These are phyloP conservation scores for Globomyces pollinis-pini DNA, from an alignment of 192 early-diverging fungal genomes.

Conservation along the genomic window DNA sequence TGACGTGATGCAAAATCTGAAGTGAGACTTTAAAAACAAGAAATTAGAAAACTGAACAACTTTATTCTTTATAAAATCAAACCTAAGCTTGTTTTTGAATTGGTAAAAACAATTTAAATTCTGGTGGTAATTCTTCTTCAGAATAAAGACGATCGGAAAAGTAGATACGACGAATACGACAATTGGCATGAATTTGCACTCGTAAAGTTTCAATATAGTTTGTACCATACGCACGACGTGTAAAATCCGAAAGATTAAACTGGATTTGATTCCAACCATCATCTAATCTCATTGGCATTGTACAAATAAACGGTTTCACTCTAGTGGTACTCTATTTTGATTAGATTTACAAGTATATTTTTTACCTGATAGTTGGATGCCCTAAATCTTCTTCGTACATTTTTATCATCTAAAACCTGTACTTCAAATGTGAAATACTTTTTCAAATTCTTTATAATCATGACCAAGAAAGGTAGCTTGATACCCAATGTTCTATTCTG, in stretches of 20 bases:
- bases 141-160: conserved; percentile 86
- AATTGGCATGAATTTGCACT: conserved; percentile 88
- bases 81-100: conserved; percentile 50
- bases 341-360: too few species aligned
- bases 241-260: conserved; percentile 82
- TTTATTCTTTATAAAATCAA: too few species aligned
- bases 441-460: conserved; percentile 82
- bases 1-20: conserved; percentile 1
- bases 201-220: conserved; percentile 78
- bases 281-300: conserved; percentile 89
- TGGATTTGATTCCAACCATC: conserved; percentile 95
- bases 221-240: conserved; percentile 80
- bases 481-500: conserved; percentile 76
- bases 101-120: conserved; percentile 84
- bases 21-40: too few species aligned
- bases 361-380: conserved; percentile 84
- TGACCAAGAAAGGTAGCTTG: conserved; percentile 80
- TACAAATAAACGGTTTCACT: conserved; percentile 79
- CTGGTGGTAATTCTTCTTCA: conserved; percentile 87
- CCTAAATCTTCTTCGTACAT: conserved; percentile 70
- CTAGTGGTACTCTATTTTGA: conserved; percentile 59
- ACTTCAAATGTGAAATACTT: conserved; percentile 92
- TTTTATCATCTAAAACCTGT: conserved; percentile 77
- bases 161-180: conserved; percentile 76
- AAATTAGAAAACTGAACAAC: conserved; percentile 8